Base-by-base conservation (phyloP, 768 basidiomycete genomes). In the Chlorophyllum brunneum region DNA sequence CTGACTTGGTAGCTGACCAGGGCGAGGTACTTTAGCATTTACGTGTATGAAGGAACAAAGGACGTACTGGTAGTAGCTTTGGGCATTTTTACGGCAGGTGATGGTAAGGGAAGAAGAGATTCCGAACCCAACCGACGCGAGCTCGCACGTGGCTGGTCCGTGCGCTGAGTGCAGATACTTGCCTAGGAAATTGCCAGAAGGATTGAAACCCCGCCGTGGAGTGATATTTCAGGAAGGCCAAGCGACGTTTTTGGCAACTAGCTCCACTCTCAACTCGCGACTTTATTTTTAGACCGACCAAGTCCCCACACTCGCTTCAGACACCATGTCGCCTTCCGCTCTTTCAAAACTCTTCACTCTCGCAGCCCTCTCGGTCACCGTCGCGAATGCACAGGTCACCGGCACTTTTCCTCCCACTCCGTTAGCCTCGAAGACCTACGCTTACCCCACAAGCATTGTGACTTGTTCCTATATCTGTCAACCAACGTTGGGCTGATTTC, bases 361-460 rank as follows among this genome's bases (percentile, higher is more conserved):
- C 51, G 56, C 68, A 56, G 66, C 63, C 26, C 60, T 65, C 40
- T 58, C 68, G 18, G 45, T 71, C 18, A 52, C 45, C 22, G 53
- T 61, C 5, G 61, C 60, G 39, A 38, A 47, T 51, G 65, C 68
- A n/a, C 70, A 71, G 40, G 53, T 57, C 52, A 62, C 62, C 13
- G 63, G 43, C 29, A 70, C 74, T 6, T 77, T 68, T 58, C 79
- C 73, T 26, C 67, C 75, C 1, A 70, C 66, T 2, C 78, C 80
- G 1, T 68, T 81, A 30, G 75, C 73, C 18, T 65, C 63, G 44
- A 81, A 81, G 54, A 65, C 64, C 41, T 80, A 71, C 56, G 55
- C 67, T 0, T 77, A 76, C 44, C 79, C 78, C 0, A 58, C 50
- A 24, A 71, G 64, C 33, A 70, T 81, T 9, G 79, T 80, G 36